A percentile compares a stretch with the other conserved stretches of the same genome.
These are phyloP conservation scores for Tubosaeta sp. DNA, from an alignment of 768 basidiomycete species.

Conservation along the genomic window DNA sequence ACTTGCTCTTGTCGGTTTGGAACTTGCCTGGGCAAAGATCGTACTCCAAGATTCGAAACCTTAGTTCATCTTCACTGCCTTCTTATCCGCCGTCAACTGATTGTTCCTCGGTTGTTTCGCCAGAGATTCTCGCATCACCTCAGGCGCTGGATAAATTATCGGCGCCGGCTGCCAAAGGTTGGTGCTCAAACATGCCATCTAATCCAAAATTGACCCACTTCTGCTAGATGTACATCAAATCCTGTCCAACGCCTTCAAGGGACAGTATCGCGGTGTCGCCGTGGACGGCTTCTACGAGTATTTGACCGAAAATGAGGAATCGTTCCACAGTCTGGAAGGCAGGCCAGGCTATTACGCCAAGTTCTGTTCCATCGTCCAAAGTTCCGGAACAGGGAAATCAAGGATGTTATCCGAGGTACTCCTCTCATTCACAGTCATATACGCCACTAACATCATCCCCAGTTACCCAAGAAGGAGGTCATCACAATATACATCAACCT, in stretches of 20 bases:
- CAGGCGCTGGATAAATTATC: neutral
- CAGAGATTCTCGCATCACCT: neutral
- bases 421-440: neutral
- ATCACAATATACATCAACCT: neutral
- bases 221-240: neutral
- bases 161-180: neutral
- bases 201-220: neutral
- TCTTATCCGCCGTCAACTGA: neutral
- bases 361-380: constrained; percentile 11
- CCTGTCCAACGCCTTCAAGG: neutral
- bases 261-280: neutral
- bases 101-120: neutral
- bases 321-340: neutral
- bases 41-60: neutral
- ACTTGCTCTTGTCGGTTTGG: neutral
- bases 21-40: neutral
- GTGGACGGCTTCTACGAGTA: constrained; percentile 7
- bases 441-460: fast-evolving
- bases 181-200: neutral
- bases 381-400: constrained; percentile 12
- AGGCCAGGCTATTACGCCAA: constrained; percentile 3
- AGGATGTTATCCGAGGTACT: constrained; percentile 11
- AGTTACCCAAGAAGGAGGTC: neutral
- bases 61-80: neutral
- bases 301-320: neutral